Evolutionary conservation across 306 rosid species (phyloP), one percentile per base, ranked within the genome.

Genomic region (Quercus alba): DNA sequence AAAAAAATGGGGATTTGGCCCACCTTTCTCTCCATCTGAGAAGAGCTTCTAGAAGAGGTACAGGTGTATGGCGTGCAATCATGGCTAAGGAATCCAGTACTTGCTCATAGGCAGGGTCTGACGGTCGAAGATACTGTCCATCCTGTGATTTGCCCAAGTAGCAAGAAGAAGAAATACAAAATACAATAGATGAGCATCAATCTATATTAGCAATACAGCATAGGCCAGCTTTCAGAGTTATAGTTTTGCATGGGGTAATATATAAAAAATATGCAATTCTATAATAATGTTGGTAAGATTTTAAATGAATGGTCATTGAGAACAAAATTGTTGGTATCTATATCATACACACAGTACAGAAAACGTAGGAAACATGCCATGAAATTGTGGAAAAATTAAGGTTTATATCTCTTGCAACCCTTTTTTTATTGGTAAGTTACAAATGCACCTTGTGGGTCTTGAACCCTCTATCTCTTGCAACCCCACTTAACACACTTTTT

Each of bases 21-120:
- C 51, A 91, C 99, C 96, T 85, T 76, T 96, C 99, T 86, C 99
- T 89, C 99, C 99, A 96, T 78, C 83, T 87, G 82, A 96, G 83
- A 38, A 96, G 89, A 58, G 99, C 97, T 92, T 96, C 99, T 66
- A 96, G 81, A 75, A 96, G 96, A 54, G 99, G 99, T n/a, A 93
- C 94, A 20, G 99, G 99, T 1, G 99, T 96, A 85, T 96, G 99
- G 13, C 97, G 90, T 2, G 99, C 97, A 86, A 96, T 91, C 99
- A 96, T 96, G 51, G 98, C 99, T 25, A 96, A 88, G 8, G 99
- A 96, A 88, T 96, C 99, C 70, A 96, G 85, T 12, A 96, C 98
- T 89, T 96, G 99, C 87, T 96, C 99, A 66, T 96, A 96, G 17
- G 98, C 99, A 25, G 98, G 99, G 73, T 96, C 99, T 18, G 99